Evolutionary conservation across 129 eudicot species (phyloP).

Genomic region (Flaveria brownii): DNA sequence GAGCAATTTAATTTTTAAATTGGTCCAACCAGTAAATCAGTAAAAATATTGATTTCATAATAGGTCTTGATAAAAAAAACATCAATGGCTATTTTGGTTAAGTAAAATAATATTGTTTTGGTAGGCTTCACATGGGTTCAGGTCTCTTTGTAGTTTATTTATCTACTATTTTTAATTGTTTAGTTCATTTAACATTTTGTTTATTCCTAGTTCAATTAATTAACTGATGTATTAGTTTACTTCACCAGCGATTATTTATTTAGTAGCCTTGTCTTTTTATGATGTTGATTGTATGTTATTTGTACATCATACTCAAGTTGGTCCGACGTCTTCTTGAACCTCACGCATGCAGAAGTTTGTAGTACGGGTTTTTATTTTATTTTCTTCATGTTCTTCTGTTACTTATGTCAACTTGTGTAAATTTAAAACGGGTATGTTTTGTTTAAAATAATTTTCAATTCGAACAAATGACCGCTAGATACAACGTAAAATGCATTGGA

Average conservation of each 20-base stretch:
- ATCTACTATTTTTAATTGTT: background rate
- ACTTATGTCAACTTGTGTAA: background rate
- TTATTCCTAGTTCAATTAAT: background rate
- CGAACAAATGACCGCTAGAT: background rate
- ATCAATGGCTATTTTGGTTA: too few species aligned
- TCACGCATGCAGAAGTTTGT: too few species aligned
- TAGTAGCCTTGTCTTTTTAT: too few species aligned
- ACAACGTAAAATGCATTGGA: background rate
- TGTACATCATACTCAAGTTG: background rate
- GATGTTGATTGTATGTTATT: background rate
- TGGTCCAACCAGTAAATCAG: too few species aligned
- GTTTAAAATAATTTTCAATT: background rate
- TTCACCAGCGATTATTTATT: background rate
- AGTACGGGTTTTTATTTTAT: too few species aligned
- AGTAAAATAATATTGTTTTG: too few species aligned
- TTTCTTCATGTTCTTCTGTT: too few species aligned
- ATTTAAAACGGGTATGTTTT: background rate
- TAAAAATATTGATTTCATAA: too few species aligned
- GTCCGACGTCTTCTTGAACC: too few species aligned
- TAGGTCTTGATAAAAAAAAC: too few species aligned
- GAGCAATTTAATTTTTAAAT: too few species aligned
- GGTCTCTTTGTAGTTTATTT: background rate
- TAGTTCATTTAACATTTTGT: background rate
- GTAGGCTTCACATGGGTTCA: background rate
- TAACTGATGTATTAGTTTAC: background rate